A percentile compares a stretch with the other conserved stretches of the same genome.
These are phyloP conservation scores for Suillus clintonianus DNA, from an alignment of 768 basidiomycete species.

Conservation along the genomic window DNA sequence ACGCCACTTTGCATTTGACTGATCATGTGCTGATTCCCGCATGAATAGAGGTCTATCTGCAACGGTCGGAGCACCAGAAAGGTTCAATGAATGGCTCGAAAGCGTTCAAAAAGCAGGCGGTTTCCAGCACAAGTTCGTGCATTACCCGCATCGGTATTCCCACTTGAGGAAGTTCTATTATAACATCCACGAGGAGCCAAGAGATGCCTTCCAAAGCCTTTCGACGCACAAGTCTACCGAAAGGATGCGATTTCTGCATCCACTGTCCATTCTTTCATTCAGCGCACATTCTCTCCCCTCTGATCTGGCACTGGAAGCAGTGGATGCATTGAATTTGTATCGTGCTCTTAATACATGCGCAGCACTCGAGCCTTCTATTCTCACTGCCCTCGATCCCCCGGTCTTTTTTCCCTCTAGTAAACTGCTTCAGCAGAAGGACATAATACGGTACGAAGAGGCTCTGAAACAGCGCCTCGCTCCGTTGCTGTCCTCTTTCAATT, in stretches of 20 bases:
- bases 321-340: conserved; percentile 57
- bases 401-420: conserved; percentile 44
- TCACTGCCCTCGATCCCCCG: conserved; percentile 40
- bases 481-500: conserved; percentile 40
- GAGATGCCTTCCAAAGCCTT: conserved; percentile 37
- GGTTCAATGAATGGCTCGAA: conserved; percentile 66
- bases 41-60: conserved; percentile 63
- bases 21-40: not conserved
- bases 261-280: conserved; percentile 59
- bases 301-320: conserved; percentile 64
- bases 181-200: conserved; percentile 27
- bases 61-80: conserved; percentile 65
- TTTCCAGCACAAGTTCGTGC: conserved; percentile 58
- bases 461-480: conserved; percentile 47
- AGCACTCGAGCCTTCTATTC: conserved; percentile 21
- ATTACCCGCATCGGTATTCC: conserved; percentile 71
- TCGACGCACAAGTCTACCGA: conserved; percentile 36
- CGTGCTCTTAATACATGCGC: conserved; percentile 36
- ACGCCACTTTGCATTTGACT: conserved; percentile 18
- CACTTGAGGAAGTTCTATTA: conserved; percentile 73
- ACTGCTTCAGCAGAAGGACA: conserved; percentile 58
- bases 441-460: conserved; percentile 56
- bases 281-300: conserved; percentile 52
- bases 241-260: conserved; percentile 60
- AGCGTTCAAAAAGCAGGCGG: conserved; percentile 61